Percentiles rank a stretch among this genome's conserved stretches.
phyloP scores from a whole-genome alignment of 306 rosid species.

The Spatholobus suberectus region DNA sequence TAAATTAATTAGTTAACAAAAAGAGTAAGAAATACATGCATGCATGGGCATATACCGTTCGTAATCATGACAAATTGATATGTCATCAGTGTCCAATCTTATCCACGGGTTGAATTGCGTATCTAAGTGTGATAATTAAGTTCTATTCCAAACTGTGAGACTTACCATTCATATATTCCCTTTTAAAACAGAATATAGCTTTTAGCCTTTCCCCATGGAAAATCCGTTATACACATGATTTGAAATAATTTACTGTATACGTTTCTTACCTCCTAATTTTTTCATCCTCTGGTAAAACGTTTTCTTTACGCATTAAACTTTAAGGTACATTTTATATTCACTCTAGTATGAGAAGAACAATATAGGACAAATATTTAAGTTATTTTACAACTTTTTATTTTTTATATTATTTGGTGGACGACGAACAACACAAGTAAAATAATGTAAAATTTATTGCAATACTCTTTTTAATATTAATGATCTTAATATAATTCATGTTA shows the following conservation, averaged over 20 bases:
- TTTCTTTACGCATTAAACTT: background rate
- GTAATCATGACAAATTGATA: background rate
- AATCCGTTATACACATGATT: background rate
- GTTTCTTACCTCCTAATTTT: background rate
- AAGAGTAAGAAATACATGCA: background rate
- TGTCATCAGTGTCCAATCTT: background rate
- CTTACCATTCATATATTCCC: background rate
- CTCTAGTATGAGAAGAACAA: no score
- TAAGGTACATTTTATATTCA: background rate
- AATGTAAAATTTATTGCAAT: no score
- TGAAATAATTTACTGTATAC: background rate
- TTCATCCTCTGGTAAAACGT: background rate
- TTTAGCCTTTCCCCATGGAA: background rate
- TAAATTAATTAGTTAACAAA: background rate
- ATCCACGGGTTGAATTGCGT: background rate
- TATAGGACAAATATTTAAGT: no score
- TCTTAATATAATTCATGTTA: no score
- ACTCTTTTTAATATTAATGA: no score
- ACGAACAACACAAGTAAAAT: no score
- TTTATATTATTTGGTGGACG: no score
- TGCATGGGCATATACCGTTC: background rate
- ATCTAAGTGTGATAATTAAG: background rate
- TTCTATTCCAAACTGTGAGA: background rate
- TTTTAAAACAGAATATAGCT: conserved; percentile 1
- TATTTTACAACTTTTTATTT: no score